Base-by-base conservation (phyloP, 345 rosid species). In the Eutrema yunnanense region DNA sequence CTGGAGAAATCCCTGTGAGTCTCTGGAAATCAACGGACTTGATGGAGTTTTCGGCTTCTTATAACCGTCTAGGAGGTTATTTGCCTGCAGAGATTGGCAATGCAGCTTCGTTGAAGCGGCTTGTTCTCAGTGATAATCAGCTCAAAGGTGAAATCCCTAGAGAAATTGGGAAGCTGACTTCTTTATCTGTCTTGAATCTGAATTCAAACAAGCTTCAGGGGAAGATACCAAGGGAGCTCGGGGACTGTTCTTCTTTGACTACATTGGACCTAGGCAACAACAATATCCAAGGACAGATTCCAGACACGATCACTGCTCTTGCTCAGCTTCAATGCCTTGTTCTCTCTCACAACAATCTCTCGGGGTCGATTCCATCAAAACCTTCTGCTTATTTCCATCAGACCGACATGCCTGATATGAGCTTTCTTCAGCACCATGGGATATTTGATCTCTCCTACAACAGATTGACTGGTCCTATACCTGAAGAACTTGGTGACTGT, bases 361-460 rank as follows among this genome's bases (percentile, higher is more conserved):
- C 96, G 0, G 99, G 99, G 5, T 26, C 81, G 4, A 92, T 95
- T 57, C 96, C 98, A 55, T 74, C 79, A 0, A 81, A 72, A 60
- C 79, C 89, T 1, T 83, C 93, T 42, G 68, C 70, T 36, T 95
- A 95, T 74, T 95, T 95, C 70, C 88, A 73, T 47, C 84, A 86
- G 72, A 71, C 55, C 2, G 81, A 75, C 33, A 84, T 95, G 62
- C 99, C 97, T 38, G 96, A 85, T 59, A 55, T 76, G 62, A 90
- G 88, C 83, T 95, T 87, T 62, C 48, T 88, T 81, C 99, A 95
- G 81, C 99, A 95, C 81, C 96, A 78, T 55, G 98, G 99, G 30
- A 78, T 85, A 7, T 86, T 81, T 52, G 98, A 78, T 84, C 84
- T 88, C 68, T 92, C 87, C 4, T 56, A 90, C 51, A 95, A 95